Evolutionary conservation across 106 monocot genomes (phyloP), one percentile per base, ranked within the genome.

Genomic region (Dioscorea zingiberensis): DNA sequence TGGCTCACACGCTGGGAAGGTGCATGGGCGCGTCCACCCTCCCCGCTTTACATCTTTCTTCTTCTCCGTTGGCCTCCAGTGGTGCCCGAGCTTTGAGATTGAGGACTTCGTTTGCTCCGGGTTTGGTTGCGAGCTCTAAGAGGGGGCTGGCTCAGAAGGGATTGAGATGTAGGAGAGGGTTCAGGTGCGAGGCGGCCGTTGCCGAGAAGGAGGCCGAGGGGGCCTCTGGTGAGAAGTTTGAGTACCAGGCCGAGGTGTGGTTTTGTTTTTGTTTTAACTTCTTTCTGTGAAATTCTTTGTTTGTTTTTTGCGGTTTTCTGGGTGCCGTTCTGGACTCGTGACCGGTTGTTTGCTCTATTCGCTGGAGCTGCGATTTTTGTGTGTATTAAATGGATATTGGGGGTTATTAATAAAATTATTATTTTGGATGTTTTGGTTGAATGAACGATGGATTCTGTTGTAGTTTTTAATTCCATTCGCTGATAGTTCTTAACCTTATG

Each of bases 181-280:
- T 88, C 47, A 77, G 84, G 61, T 92, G 97, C 58, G 91, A 91
- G 9, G 83, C 86, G 4, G 97, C 79, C 12, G 84, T 88, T 15
- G 92, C 83, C 9, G 97, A 88, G 78, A 86, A 91, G 77, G 83
- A 79, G 22, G 76, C 69, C 24, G 74, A 83, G 71, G 77, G 67
- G 29, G 63, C 78, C 47, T 59, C 71, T 8, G 95, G 74, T 3
- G 95, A 95, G 83, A 95, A 88, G 79, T 95, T 79, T 25, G 95
- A 95, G 74, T 95, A 95, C 78, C 95, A 91, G 74, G 95, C 91
- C 3, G 97, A 97, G 97, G 91, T 97, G 55, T 16, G 22, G 70
- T 23, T 47, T 58, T 9, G 22, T 27, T 47, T 22, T 3, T 6
- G 3, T 27, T 59, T 13, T 64, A 19, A 9, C 30, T 25, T 23